phyloP scores from a whole-genome alignment of 768 basidiomycete genomes.

The Termitomyces bulborhizus region DNA sequence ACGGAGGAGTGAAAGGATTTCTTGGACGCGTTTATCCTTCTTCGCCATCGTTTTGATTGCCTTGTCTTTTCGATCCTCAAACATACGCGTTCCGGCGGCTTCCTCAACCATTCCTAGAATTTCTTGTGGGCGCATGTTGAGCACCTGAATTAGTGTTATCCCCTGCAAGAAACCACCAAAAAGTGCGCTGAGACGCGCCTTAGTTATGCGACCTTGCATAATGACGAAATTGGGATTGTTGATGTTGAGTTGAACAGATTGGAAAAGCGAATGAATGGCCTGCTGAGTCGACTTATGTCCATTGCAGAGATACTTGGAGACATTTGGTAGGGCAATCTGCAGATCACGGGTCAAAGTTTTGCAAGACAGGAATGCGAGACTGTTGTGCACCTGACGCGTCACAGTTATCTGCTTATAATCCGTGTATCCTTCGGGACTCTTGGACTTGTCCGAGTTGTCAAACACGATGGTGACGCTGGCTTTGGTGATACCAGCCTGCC shows the following conservation, averaged over 20 bases:
- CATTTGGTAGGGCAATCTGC: slow-evolving; percentile 88
- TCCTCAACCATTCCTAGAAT: slow-evolving; percentile 99
- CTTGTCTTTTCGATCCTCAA: slow-evolving; percentile 97
- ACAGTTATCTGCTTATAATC: slow-evolving; percentile 88
- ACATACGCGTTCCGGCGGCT: slow-evolving; percentile 98
- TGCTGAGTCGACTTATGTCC: slow-evolving; percentile 91
- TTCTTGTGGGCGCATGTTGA: slow-evolving; percentile 98
- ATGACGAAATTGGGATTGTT: slow-evolving; percentile 99
- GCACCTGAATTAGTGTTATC: slow-evolving; percentile 40
- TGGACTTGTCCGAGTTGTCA: slow-evolving; percentile 88
- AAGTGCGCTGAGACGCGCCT: slow-evolving; percentile 39
- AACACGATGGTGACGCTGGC: slow-evolving; percentile 99
- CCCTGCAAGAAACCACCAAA: not conserved
- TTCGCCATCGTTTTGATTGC: slow-evolving; percentile 93
- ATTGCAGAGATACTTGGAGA: slow-evolving; percentile 92
- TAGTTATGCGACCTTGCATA: slow-evolving; percentile 99
- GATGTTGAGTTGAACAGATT: slow-evolving; percentile 96
- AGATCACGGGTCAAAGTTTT: not conserved
- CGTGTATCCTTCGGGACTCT: slow-evolving; percentile 79
- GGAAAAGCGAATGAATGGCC: slow-evolving; percentile 84
- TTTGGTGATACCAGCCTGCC: slow-evolving; percentile 94
- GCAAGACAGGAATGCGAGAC: not conserved
- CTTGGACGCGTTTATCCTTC: slow-evolving; percentile 94
- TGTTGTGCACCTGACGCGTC: slow-evolving; percentile 76
- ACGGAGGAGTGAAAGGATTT: slow-evolving; percentile 69